Conservation (phyloP, 2,329 filamentous ascomycete genomes). For the Zymoseptoria pseudotritici region DNA sequence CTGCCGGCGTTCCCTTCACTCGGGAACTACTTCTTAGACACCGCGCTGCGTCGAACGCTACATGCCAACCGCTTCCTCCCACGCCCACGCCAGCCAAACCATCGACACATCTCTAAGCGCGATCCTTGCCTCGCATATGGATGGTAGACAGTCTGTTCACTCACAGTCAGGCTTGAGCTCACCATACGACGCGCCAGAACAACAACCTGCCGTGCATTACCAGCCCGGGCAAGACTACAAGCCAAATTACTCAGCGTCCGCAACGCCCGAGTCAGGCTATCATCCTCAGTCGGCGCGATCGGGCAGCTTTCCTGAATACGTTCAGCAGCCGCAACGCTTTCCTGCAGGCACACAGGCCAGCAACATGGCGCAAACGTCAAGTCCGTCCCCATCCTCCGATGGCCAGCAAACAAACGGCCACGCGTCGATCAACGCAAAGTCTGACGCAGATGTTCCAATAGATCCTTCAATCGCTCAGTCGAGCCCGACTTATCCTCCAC, state of each 20-base stretch:
- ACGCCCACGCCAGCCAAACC: slow-evolving; percentile 22
- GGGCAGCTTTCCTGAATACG: slow-evolving; percentile 78
- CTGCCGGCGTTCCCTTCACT: neutral
- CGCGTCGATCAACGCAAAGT: slow-evolving; percentile 57
- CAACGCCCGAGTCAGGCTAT: slow-evolving; percentile 84
- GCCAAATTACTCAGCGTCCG: slow-evolving; percentile 60
- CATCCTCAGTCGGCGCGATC: slow-evolving; percentile 69
- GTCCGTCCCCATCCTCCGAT: slow-evolving; percentile 91
- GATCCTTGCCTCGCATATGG: slow-evolving; percentile 39
- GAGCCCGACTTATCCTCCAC: slow-evolving; percentile 82
- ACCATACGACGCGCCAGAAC: slow-evolving; percentile 55
- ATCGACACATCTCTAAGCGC: slow-evolving; percentile 36
- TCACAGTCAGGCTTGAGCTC: slow-evolving; percentile 48
- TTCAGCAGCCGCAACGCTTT: slow-evolving; percentile 66
- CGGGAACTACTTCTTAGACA: slow-evolving; percentile 1
- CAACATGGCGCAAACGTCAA: slow-evolving; percentile 97
- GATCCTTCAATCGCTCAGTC: slow-evolving; percentile 94
- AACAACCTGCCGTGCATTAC: slow-evolving; percentile 87
- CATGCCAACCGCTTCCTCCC: neutral
- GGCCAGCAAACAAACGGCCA: slow-evolving; percentile 63
- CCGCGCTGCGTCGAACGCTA: neutral
- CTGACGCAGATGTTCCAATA: slow-evolving; percentile 97
- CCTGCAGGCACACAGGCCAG: slow-evolving; percentile 61
- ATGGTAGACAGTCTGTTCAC: slow-evolving; percentile 47
- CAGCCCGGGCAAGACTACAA: slow-evolving; percentile 73